Conservation (phyloP, 306 rosid genomes). For the Inga oerstediana region DNA sequence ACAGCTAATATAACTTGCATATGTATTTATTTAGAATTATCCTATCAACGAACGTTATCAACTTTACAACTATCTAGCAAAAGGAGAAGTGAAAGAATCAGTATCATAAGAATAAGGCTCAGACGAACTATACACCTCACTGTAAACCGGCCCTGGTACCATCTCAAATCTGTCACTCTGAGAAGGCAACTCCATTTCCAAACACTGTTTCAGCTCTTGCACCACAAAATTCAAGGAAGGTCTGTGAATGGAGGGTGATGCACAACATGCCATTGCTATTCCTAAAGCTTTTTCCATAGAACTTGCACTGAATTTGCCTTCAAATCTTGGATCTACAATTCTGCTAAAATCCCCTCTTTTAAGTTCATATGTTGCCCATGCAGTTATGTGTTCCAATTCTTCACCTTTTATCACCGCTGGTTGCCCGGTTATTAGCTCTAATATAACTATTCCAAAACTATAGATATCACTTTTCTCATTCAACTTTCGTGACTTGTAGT, state of each 20-base stretch:
- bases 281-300: slow-evolving; percentile 45
- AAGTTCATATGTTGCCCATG: slow-evolving; percentile 46
- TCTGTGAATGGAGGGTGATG: slow-evolving; percentile 50
- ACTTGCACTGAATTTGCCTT: slow-evolving; percentile 41
- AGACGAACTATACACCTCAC: slow-evolving; percentile 36
- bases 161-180: slow-evolving; percentile 22
- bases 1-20: background rate
- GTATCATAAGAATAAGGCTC: slow-evolving; percentile 37
- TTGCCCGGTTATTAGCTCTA: slow-evolving; percentile 63
- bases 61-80: slow-evolving; percentile 29
- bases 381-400: slow-evolving; percentile 41
- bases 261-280: slow-evolving; percentile 55
- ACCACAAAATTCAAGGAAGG: slow-evolving; percentile 56
- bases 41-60: background rate
- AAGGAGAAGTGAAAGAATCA: slow-evolving; percentile 40
- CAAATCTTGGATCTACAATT: slow-evolving; percentile 51
- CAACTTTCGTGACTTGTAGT: slow-evolving; percentile 41
- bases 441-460: slow-evolving; percentile 64
- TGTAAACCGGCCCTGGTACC: slow-evolving; percentile 14
- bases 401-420: slow-evolving; percentile 54
- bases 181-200: slow-evolving; percentile 41
- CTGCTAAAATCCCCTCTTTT: slow-evolving; percentile 34
- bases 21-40: background rate
- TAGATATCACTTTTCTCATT: slow-evolving; percentile 69
- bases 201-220: slow-evolving; percentile 52